Evolutionary conservation across 192 early-diverging fungal species (phyloP).

Genomic region (Glomus cerebriforme): DNA sequence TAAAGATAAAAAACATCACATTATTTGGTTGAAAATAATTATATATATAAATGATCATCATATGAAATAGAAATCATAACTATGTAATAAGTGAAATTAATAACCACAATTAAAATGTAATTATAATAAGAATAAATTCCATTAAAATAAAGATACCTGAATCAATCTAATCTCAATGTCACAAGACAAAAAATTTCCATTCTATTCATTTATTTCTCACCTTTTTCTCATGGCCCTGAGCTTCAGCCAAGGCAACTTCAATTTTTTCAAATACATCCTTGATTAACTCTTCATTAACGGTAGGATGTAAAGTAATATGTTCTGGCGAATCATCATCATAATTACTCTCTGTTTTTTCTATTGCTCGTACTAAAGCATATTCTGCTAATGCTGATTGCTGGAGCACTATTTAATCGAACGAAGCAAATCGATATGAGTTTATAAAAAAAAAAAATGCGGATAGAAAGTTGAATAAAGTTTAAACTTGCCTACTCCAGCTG

Average conservation of each 20-base stretch:
- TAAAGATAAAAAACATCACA: not conserved
- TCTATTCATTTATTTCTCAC: slow-evolving; percentile 9
- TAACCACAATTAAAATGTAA: not conserved
- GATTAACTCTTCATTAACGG: slow-evolving; percentile 21
- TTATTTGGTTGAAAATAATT: not conserved
- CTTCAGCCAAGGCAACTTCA: not conserved
- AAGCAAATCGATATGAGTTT: not conserved
- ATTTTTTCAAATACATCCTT: slow-evolving; percentile 33
- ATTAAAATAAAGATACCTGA: not conserved
- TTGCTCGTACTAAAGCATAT: slow-evolving; percentile 32
- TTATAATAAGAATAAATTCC: not conserved
- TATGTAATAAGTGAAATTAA: no score
- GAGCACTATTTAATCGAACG: slow-evolving; percentile 30
- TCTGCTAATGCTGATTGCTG: slow-evolving; percentile 48
- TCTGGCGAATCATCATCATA: slow-evolving; percentile 36
- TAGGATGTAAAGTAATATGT: slow-evolving; percentile 28
- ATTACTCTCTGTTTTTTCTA: not conserved
- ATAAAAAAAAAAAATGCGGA: not conserved
- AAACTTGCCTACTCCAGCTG: slow-evolving; percentile 50
- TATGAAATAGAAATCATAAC: no score
- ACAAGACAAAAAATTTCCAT: no score
- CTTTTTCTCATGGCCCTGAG: slow-evolving; percentile 23
- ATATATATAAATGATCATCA: no score
- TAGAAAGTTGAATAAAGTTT: not conserved
- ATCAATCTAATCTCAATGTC: not conserved